Evolutionary conservation across 2,329 filamentous ascomycete species (phyloP).

Genomic region (Neopestalotiopsis rosae): DNA sequence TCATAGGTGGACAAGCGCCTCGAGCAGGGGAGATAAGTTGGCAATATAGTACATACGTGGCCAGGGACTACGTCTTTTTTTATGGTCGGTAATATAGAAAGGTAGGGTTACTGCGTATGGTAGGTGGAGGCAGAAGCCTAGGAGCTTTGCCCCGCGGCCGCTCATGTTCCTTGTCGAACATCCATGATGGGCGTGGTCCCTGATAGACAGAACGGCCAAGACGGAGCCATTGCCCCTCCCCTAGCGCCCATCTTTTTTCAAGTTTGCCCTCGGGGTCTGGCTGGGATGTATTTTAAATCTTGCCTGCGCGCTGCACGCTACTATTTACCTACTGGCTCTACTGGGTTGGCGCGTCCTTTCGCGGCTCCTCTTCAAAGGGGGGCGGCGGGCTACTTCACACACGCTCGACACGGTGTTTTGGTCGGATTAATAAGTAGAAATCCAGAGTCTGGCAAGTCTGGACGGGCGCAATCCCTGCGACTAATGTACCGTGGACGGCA

Average conservation of each 20-base stretch:
- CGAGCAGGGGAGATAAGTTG: background rate
- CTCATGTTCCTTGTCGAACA: background rate
- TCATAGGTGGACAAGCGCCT: background rate
- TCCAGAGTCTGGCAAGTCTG: background rate
- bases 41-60: background rate
- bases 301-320: background rate
- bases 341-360: slow-evolving; percentile 1
- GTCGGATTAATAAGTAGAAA: background rate
- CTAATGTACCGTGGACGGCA: background rate
- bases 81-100: background rate
- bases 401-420: too few species aligned
- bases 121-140: background rate
- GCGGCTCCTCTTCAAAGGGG: background rate
- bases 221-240: slow-evolving; percentile 2
- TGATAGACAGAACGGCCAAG: background rate
- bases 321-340: background rate
- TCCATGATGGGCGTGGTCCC: background rate
- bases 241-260: background rate
- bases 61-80: background rate
- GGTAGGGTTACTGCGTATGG: background rate
- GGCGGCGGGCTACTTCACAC: too few species aligned
- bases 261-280: background rate
- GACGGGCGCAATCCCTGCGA: background rate
- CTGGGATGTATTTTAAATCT: background rate
- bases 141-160: background rate